Base-by-base conservation (phyloP, 1,284 basidiomycete species). In the Ustilago shanxiensis region DNA sequence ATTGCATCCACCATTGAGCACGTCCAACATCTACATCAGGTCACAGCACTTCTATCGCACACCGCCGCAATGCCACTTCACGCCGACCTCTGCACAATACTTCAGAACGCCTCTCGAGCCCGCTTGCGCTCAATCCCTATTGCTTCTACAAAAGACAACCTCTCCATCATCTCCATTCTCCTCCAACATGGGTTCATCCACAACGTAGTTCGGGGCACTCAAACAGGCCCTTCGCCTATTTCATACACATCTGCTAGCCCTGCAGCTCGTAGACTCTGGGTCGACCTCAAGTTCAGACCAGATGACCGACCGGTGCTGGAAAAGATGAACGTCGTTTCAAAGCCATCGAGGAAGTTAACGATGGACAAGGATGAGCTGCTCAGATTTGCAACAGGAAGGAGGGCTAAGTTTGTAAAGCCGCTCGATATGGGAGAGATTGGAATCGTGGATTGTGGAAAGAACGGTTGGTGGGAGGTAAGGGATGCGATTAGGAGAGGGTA, bases 31-130 rank as follows among this genome's bases (percentile, higher is more conserved):
- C 31, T 33, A 31, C n/a, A 11, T 18, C 33, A 22, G 10, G 1
- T 33, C 52, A 18, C 35, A 11, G 6, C 35, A 37, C 41, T 11
- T 8, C 14, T 29, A 4, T 14, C 41, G n/a, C n/a, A 24, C n/a
- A 22, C 3, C 18, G 20, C 22, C 50, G 62, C 6, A 16, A 86
- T 86, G 85, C 84, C 86, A 4, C 81, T 93, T 1, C 90, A 93
- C 86, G 91, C 74, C 37, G 78, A 94, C 87, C 90, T 95, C 79
- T 94, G 93, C 82, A 90, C 93, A 18, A 92, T 91, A 76, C 85
- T 95, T 33, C 93, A 95, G 88, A 95, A 95, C 81, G 93, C 93
- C 13, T 94, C 95, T 83, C 91, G 92, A 18, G 92, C 93, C 1
- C 90, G 94, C 18, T 91, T 94, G 85, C 89, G 89, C 49, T 89